phyloP scores from a whole-genome alignment of 495 filamentous ascomycete species.

The Sporormia fimetaria region DNA sequence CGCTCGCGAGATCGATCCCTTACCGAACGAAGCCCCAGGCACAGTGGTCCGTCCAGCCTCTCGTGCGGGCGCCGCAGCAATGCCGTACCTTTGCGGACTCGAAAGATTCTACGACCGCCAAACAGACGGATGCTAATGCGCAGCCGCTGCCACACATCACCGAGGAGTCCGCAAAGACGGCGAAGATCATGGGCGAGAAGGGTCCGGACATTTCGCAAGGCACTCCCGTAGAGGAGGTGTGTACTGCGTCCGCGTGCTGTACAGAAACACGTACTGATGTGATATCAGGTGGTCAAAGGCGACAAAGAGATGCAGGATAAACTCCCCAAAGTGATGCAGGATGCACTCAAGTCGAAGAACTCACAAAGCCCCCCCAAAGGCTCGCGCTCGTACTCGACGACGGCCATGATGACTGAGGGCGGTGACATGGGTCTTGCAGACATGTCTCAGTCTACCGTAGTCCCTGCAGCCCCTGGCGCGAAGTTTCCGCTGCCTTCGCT shows the following conservation, averaged over 20 bases:
- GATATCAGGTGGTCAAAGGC: constrained; percentile 50
- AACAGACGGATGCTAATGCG: constrained; percentile 10
- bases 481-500: constrained; percentile 65
- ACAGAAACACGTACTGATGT: constrained; percentile 2
- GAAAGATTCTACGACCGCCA: constrained; percentile 6
- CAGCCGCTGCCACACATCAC: constrained; percentile 17
- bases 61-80: constrained; percentile 1
- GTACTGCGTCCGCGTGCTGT: not conserved
- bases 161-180: constrained; percentile 22
- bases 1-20: constrained; percentile 9
- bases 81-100: constrained; percentile 13
- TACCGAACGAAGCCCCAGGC: constrained; percentile 4
- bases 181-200: constrained; percentile 18
- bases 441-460: constrained; percentile 23
- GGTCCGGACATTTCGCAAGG: constrained; percentile 25
- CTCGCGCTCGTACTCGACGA: constrained; percentile 50
- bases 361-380: constrained; percentile 31
- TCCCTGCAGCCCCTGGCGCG: constrained; percentile 41
- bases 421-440: constrained; percentile 20
- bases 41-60: constrained; percentile 7
- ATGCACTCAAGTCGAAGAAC: constrained; percentile 36
- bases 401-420: constrained; percentile 19
- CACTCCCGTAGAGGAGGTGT: constrained; percentile 27
- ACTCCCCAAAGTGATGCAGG: constrained; percentile 57
- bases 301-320: constrained; percentile 52